Base-by-base conservation (phyloP, 352 stramenopile genomes). In the Globisporangium uncinulatum region DNA sequence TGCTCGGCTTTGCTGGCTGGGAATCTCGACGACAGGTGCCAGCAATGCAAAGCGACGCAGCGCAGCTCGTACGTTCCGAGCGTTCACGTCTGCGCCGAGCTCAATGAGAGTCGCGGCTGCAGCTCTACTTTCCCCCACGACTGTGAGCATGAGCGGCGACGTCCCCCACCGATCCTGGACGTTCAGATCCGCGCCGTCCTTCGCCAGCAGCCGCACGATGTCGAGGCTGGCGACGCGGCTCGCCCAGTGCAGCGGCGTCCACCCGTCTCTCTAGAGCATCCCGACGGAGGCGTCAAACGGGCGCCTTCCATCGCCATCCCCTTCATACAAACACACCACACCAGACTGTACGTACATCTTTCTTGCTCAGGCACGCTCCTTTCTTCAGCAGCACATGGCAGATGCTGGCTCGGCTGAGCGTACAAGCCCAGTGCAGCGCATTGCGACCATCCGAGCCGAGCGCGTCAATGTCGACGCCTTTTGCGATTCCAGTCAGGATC, bases 311-410 rank as follows among this genome's bases (percentile, higher is more conserved):
- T n/a, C n/a, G n/a, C n/a, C n/a, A n/a, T n/a, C n/a, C n/a, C n/a
- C n/a, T n/a, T n/a, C n/a, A n/a, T n/a, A 13, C n/a, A 63, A 19
- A n/a, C 34, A 43, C 1, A 24, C 20, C 24, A 39, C 8, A 20
- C 20, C 29, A n/a, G 29, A 54, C 15, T 34, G 37, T 20, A 59
- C 70, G 21, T 68, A 90, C 79, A 52, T 92, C 83, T 70, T 90
- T 88, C 65, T 79, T 86, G 49, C 78, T 87, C 48, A 92, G 65
- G 9, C 67, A 82, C 5, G 83, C 80, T 50, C 80, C 80, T 63
- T 93, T 91, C 59, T 91, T 91, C 6, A 93, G 73, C 44, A 93
- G 51, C n/a, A 93, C 70, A 51, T 90, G 80, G 43, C 80, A 89
- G 46, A 91, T 89, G 34, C 76, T 89, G 7, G 77, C 82, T 31